A percentile compares a stretch with the other conserved stretches of the same genome.
phyloP scores from a whole-genome alignment of 1,284 basidiomycete genomes.

The Takashimella tepidaria region DNA sequence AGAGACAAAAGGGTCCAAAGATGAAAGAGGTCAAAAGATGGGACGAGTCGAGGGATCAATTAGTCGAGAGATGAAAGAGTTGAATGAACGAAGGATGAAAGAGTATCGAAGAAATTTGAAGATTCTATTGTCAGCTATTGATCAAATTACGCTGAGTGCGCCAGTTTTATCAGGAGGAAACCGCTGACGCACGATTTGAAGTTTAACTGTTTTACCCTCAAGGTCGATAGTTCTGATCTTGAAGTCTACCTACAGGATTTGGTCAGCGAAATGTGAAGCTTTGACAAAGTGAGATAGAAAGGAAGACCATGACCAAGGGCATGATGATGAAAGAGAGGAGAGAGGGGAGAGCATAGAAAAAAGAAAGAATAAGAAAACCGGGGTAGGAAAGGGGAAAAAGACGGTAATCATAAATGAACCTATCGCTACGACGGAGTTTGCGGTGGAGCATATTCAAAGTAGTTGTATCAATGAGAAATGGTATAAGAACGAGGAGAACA shows the following conservation, averaged over 20 bases:
- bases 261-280: not conserved
- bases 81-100: not conserved
- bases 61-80: slow-evolving; percentile 2
- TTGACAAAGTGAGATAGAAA: not conserved
- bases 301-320: not conserved
- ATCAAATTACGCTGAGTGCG: slow-evolving; percentile 27
- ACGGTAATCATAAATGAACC: too few relatives aligned
- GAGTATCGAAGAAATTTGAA: slow-evolving; percentile 1
- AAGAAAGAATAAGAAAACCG: too few relatives aligned
- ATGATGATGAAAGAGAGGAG: not conserved
- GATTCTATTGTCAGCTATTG: slow-evolving; percentile 5
- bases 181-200: slow-evolving; percentile 96
- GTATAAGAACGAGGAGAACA: not conserved
- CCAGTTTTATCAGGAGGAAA: too few relatives aligned
- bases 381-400: too few relatives aligned
- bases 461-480: not conserved
- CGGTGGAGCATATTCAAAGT: not conserved
- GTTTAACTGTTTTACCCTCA: slow-evolving; percentile 98
- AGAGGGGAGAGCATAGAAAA: not conserved
- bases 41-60: not conserved
- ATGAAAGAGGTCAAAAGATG: too few relatives aligned
- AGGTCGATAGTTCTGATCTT: slow-evolving; percentile 99
- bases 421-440: not conserved
- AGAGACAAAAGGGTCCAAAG: too few relatives aligned
- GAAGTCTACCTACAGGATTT: slow-evolving; percentile 70